A percentile compares a stretch with the other conserved stretches of the same genome.
Conservation (phyloP, 495 filamentous ascomycete genomes). For the Viridothelium virens region DNA sequence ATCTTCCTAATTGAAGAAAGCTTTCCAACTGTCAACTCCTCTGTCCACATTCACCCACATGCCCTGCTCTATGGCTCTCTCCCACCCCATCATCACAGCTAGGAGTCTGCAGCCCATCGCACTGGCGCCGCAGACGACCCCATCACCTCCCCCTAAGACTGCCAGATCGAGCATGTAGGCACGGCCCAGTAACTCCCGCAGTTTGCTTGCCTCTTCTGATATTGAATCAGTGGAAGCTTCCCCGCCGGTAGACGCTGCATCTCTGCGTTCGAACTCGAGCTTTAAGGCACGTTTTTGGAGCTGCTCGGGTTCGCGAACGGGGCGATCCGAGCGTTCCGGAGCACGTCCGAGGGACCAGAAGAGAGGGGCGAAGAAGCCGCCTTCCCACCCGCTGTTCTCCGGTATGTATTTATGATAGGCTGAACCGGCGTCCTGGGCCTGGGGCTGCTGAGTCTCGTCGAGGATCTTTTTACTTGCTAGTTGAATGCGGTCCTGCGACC, state of each 20-base stretch:
- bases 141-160: constrained; percentile 56
- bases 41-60: constrained; percentile 71
- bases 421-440: constrained; percentile 32
- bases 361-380: constrained; percentile 61
- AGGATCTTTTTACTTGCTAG: constrained; percentile 52
- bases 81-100: constrained; percentile 76
- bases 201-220: constrained; percentile 45
- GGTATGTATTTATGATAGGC: constrained; percentile 52
- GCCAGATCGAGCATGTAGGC: constrained; percentile 67
- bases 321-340: background rate
- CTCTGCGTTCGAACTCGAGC: constrained; percentile 1
- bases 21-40: constrained; percentile 46
- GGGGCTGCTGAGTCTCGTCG: constrained; percentile 25
- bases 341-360: constrained; percentile 56
- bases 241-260: background rate
- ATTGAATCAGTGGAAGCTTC: constrained; percentile 27
- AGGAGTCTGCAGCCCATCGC: constrained; percentile 58
- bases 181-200: constrained; percentile 57
- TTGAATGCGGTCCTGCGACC: constrained; percentile 58
- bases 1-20: background rate
- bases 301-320: constrained; percentile 9
- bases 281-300: background rate
- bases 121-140: constrained; percentile 59
- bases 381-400: constrained; percentile 64
- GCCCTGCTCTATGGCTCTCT: constrained; percentile 47